Evolutionary conservation across 352 stramenopile species (phyloP), one percentile per base, ranked within the genome.

Genomic region (Globisporangium splendens): DNA sequence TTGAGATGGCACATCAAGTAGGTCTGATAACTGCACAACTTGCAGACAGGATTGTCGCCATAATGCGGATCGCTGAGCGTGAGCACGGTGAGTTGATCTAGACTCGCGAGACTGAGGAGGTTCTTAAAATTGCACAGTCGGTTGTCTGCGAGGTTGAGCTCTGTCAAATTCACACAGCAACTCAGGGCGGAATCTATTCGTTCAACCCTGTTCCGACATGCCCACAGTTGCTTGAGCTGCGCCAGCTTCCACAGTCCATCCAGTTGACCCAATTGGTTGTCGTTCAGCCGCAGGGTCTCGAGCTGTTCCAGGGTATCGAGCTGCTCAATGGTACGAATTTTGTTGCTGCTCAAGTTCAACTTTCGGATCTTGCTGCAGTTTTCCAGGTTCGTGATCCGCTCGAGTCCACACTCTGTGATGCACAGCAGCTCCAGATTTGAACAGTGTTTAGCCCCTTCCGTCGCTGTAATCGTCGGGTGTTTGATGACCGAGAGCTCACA

Each of bases 1-100:
- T 70, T 70, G 15, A 97, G 69, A 53, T 97, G 91, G 47, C 87
- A 97, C 64, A 96, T 83, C 31, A 95, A 59, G 62, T 96, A 97
- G 20, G 90, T 97, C 44, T 96, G 85, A 54, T 97, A 97, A 68
- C 97, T 97, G 68, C 89, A 97, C 22, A 97, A 54, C n/a, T 70
- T 62, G 56, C 91, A 97, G 10, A 97, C 86, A 8, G 90, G 89
- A 47, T 97, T 97, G 51, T 92, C 79, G 0, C 90, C 91, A 63
- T 89, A 97, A 54, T 97, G 91, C 1, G 88, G 83, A 48, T 97
- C 91, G 24, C 72, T 92, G 21, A 97, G 63, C 7, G 70, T 78
- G 17, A 97, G 62, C n/a, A 75, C 64, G 0, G 62, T 38, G 3
- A 97, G 72, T 1, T 68, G 66, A 5, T 90, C 75, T 18, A 96